Evolutionary conservation across 805 yeast genomes (phyloP), one percentile per base, ranked within the genome.

Genomic region (Barnettozyma pratensis): DNA sequence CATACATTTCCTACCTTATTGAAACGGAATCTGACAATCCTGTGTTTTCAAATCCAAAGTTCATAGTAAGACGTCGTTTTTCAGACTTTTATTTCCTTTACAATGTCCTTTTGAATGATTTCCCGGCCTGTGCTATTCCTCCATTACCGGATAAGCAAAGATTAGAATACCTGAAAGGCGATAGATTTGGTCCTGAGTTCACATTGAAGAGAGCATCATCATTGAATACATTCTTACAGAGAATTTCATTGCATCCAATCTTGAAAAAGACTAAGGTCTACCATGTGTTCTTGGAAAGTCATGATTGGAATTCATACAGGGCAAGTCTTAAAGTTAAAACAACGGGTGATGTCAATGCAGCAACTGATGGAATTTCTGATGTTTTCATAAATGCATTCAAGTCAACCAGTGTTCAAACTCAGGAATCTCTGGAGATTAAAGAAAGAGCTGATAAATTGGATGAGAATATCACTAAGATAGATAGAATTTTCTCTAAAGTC

Each of bases 61-160:
- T 78, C 47, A 67, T 69, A 27, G 83, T 85, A 3, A 74, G 95
- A 42, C 76, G 97, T 57, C 75, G 99, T 45, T 92, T 87, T 65
- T 86, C 92, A 5, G 98, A 94, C 65, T 88, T 92, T 65, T 77
- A 85, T 49, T 80, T 84, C 55, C 73, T 92, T 26, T 87, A 84
- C 65, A 86, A 84, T 52, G 82, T 88, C 48, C 70, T 92, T 46
- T 64, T 74, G 44, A 83, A 80, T 55, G 97, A 91, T 62, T 86
- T 73, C 62, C 96, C 97, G 0, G 86, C 94, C 4, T 75, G 87
- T 51, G 79, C 94, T 11, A 80, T 92, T 0, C 99, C 99, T 1
- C 97, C 98, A 11, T 73, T 92, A 46, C 99, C 99, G 0, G 95
- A 92, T 53, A 91, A 90, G 65, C 87, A 87, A 69, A 79, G 96